A percentile compares a stretch with the other conserved stretches of the same genome.
phyloP scores from a whole-genome alignment of 441 rosid genomes.

The Pelargonium fulgidum region DNA sequence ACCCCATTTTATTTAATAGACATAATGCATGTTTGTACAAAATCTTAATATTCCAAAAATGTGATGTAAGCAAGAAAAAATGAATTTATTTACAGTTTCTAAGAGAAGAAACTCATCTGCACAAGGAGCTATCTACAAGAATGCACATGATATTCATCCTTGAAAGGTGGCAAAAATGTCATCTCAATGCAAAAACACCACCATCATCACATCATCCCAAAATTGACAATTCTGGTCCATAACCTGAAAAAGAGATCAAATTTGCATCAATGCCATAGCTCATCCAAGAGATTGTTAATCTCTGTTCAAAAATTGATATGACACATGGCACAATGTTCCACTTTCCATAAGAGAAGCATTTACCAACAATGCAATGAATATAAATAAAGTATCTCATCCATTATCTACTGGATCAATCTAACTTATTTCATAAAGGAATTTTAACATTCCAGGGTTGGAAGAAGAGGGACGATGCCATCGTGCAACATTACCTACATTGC shows the following conservation, averaged over 20 bases:
- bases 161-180: slow-evolving; percentile 23
- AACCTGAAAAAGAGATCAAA: slow-evolving; percentile 37
- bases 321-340: not conserved
- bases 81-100: slow-evolving; percentile 36
- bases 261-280: slow-evolving; percentile 20
- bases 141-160: slow-evolving; percentile 30
- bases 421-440: not conserved
- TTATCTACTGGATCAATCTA: not conserved
- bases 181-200: slow-evolving; percentile 24
- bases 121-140: slow-evolving; percentile 40
- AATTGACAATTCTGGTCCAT: slow-evolving; percentile 23
- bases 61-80: slow-evolving; percentile 27
- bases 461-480: not conserved
- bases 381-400: not conserved
- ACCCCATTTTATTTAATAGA: slow-evolving; percentile 17
- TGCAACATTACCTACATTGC: not conserved
- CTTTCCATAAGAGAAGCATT: not conserved
- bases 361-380: not conserved
- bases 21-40: slow-evolving; percentile 43
- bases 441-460: not conserved
- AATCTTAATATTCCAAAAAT: slow-evolving; percentile 26
- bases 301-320: not conserved
- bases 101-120: slow-evolving; percentile 61
- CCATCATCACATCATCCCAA: slow-evolving; percentile 25
- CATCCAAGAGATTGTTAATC: not conserved